phyloP scores from a whole-genome alignment of 805 yeast genomes.

The Cyberlindnera subsufficiens region DNA sequence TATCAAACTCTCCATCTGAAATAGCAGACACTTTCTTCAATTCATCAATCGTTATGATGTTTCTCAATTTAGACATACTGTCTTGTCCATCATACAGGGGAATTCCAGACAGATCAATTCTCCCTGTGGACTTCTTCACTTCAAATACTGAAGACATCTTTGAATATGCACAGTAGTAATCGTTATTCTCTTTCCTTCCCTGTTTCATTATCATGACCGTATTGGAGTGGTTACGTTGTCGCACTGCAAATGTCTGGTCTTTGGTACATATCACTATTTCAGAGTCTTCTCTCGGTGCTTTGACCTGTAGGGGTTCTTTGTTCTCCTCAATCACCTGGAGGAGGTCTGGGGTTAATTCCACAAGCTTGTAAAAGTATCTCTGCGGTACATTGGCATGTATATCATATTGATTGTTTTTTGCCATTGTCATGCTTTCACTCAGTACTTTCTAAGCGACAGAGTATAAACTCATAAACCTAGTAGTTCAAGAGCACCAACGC shows the following conservation, averaged over 20 bases:
- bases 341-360: conserved; percentile 49
- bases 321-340: conserved; percentile 29
- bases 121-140: conserved; percentile 26
- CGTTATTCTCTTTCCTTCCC: conserved; percentile 19
- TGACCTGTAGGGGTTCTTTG: conserved; percentile 21
- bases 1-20: conserved; percentile 47
- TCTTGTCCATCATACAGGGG: conserved; percentile 34
- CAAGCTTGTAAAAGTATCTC: conserved; percentile 34
- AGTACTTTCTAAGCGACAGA: too few species aligned
- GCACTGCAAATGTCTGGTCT: conserved; percentile 52
- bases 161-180: conserved; percentile 27
- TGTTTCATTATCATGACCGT: conserved; percentile 52
- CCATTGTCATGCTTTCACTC: neutral
- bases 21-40: conserved; percentile 42
- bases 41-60: conserved; percentile 19
- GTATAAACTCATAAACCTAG: too few species aligned
- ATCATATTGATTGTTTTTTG: conserved; percentile 1
- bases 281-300: conserved; percentile 25
- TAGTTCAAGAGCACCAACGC: too few species aligned
- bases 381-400: conserved; percentile 22
- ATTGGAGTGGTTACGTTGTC: conserved; percentile 85
- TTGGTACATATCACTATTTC: conserved; percentile 60
- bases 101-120: conserved; percentile 25
- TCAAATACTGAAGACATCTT: conserved; percentile 34
- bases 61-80: conserved; percentile 4